Evolutionary conservation across 1,284 basidiomycete genomes (phyloP).

Genomic region (Tremellales sp.): DNA sequence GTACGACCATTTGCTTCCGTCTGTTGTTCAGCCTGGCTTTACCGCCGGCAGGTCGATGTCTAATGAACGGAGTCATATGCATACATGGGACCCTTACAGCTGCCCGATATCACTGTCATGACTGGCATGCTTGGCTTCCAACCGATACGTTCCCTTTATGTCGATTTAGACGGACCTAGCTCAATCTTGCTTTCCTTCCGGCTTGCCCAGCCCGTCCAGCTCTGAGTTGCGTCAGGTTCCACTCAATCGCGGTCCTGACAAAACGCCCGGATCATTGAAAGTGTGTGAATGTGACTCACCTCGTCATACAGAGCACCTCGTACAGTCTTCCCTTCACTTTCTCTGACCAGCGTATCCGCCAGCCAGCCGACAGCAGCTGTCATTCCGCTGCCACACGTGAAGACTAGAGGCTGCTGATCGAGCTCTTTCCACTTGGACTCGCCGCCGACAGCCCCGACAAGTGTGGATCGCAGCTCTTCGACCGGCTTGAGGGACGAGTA

Average conservation of each 20-base stretch:
- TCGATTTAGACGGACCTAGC: too few relatives aligned
- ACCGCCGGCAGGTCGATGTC: too few relatives aligned
- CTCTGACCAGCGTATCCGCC: slow-evolving; percentile 77
- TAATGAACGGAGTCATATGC: too few relatives aligned
- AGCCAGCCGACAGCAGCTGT: slow-evolving; percentile 91
- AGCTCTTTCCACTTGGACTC: slow-evolving; percentile 53
- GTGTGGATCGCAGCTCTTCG: slow-evolving; percentile 58
- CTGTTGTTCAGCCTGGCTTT: too few relatives aligned
- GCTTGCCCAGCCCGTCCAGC: slow-evolving; percentile 38
- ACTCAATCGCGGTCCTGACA: slow-evolving; percentile 2
- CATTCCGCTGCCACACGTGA: slow-evolving; percentile 92
- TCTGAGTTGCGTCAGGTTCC: too few relatives aligned
- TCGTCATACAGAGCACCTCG: slow-evolving; percentile 50
- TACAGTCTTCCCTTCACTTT: slow-evolving; percentile 50
- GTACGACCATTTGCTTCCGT: not conserved
- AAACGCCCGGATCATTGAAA: not conserved
- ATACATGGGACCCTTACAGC: too few relatives aligned
- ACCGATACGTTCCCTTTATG: slow-evolving; percentile 1
- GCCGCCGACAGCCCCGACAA: slow-evolving; percentile 54
- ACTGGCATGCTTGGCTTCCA: too few relatives aligned
- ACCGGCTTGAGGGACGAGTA: slow-evolving; percentile 58
- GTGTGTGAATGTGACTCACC: slow-evolving; percentile 21
- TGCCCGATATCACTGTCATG: too few relatives aligned
- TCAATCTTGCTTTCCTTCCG: slow-evolving; percentile 25
- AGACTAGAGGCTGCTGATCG: slow-evolving; percentile 60